Base-by-base conservation (phyloP, 2,329 filamentous ascomycete species). In the Colletotrichum eleusines region DNA sequence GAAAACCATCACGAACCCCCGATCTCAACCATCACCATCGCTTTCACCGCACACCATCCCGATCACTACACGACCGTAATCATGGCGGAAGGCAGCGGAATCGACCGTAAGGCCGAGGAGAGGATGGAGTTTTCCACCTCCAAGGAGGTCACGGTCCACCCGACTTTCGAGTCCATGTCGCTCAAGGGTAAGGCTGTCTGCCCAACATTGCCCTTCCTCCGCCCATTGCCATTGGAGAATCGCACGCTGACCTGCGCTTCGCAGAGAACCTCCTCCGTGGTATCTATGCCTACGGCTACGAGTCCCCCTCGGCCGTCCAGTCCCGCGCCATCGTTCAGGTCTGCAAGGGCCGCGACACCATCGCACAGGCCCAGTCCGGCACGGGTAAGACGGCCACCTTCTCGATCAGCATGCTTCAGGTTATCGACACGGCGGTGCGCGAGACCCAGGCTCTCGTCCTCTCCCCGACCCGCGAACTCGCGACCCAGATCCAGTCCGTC, bases 61-160 rank as follows among this genome's bases (percentile, higher is more conserved):
- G 23, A 50, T 14, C 50, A 46, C 23, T 40, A 46, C 20, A 40
- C 20, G 33, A 40, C 23, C 33, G 42, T 76, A 81, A 93, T 74
- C 76, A 99, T 98, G 96, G 94, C 95, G 74, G 95, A 98, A 83
- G 92, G 80, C 71, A 70, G 74, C 66, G 88, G 88, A 73, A 90
- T 98, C 80, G 95, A 99, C 84, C 92, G 94, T 84, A 95, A 95
- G 85, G 91, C 91, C 74, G 96, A 98, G 82, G 95, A 97, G 87
- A 91, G 94, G 83, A 97, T 98, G 91, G 95, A 98, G 86, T 98
- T 99, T 83, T 92, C 92, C 75, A 99, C 96, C 81, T 98, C 95
- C 74, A 98, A 97, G 85, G 96, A 98, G 87, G 95, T 98, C 72
- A 96, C 93, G 2, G 96, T 96, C 69, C 94, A 95, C 77, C 94